A percentile compares a stretch with the other conserved stretches of the same genome.
Evolutionary conservation across 2,329 filamentous ascomycete genomes (phyloP).

Genomic region (Fusarium pilosicola): DNA sequence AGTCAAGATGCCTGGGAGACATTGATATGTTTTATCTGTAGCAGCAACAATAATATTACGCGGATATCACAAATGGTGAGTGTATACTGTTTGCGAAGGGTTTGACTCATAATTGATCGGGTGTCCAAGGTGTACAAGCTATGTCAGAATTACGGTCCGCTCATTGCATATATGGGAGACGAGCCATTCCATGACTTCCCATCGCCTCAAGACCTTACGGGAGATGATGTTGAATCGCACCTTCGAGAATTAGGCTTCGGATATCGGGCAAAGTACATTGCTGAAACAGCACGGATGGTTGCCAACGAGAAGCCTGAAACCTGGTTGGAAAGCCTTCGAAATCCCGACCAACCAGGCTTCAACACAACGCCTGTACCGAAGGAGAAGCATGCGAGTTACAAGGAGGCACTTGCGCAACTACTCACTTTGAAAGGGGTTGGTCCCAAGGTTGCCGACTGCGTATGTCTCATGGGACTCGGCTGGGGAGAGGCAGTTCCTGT

Average conservation of each 20-base stretch:
- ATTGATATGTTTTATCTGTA: slow-evolving; percentile 94
- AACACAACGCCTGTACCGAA: slow-evolving; percentile 55
- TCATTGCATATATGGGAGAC: slow-evolving; percentile 76
- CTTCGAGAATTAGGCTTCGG: slow-evolving; percentile 89
- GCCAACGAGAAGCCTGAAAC: slow-evolving; percentile 70
- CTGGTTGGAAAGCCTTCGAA: slow-evolving; percentile 83
- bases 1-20: slow-evolving; percentile 97
- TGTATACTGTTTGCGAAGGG: background rate
- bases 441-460: slow-evolving; percentile 96
- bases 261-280: slow-evolving; percentile 92
- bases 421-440: slow-evolving; percentile 87
- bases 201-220: slow-evolving; percentile 75
- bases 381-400: slow-evolving; percentile 72
- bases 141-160: slow-evolving; percentile 83
- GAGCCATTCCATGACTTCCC: slow-evolving; percentile 90
- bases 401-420: slow-evolving; percentile 81
- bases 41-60: slow-evolving; percentile 97
- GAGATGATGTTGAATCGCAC: slow-evolving; percentile 78
- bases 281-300: slow-evolving; percentile 83
- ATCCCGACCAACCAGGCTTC: slow-evolving; percentile 76
- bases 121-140: slow-evolving; percentile 79
- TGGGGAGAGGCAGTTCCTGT: slow-evolving; percentile 97
- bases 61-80: slow-evolving; percentile 93
- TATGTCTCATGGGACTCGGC: slow-evolving; percentile 93
- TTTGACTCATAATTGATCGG: background rate